Evolutionary conservation across 257 asterid genomes (phyloP), one percentile per base, ranked within the genome.

Genomic region (Anisodus acutangulus): DNA sequence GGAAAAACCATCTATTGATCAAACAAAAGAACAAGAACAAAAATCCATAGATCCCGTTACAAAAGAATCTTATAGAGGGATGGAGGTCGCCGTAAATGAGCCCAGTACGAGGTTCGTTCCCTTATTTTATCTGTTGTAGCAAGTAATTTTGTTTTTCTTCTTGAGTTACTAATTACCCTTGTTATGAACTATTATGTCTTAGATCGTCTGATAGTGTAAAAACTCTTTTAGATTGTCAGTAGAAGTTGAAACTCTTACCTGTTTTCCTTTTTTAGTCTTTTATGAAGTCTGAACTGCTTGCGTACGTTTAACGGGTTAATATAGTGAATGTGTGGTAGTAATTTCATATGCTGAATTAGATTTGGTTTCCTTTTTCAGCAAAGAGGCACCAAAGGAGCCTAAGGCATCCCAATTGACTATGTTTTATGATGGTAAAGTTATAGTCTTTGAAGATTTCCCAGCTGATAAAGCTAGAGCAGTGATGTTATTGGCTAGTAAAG

Each of bases 371-470:
- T 13, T 51, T 84, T 81, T 70, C 93, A 93, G 93, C 79, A 86
- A 89, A 22, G 90, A 87, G 9, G 83, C 86, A 58, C 82, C 10
- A 43, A 72, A 53, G 68, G 92, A 87, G 55, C 66, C 90, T 10
- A 88, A 85, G 85, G 57, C 88, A 31, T 87, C 93, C 22, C 96
- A 89, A 26, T 67, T 94, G 93, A 94, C 98, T 9, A 92, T 94
- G 37, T 94, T 94, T 82, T 94, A 93, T 84, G 91, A 85, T 4
- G 97, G 94, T 45, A 83, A 82, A 84, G 93, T 94, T 35, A 78
- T 92, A 47, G 97, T 93, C 74, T 93, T 92, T 74, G 92, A 92
- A 45, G 93, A 90, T 80, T 91, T 84, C 80, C 87, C 97, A 3
- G 87, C 90, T 16, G 90, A 91, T 22, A 93, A 87, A 83, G 95